Evolutionary conservation across 768 basidiomycete species (phyloP).

Genomic region (Vishniacozyma victoriae): DNA sequence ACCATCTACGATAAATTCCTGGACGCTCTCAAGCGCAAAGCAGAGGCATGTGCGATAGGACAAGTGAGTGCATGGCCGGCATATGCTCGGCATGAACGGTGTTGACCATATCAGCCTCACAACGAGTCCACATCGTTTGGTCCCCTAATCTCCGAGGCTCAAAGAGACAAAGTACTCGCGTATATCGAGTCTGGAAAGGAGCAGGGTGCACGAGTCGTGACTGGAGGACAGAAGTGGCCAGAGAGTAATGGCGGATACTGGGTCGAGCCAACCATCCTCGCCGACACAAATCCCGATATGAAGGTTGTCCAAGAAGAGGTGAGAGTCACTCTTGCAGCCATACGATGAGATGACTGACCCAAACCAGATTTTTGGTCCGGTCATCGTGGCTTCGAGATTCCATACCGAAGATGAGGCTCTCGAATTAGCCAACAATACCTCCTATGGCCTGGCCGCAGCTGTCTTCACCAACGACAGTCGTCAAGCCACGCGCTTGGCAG

Average conservation of each 20-base stretch:
- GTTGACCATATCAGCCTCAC: slow-evolving; percentile 24
- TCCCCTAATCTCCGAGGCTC: slow-evolving; percentile 38
- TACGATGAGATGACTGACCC: slow-evolving; percentile 49
- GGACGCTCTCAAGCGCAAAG: slow-evolving; percentile 31
- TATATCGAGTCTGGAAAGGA: slow-evolving; percentile 72
- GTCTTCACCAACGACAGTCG: slow-evolving; percentile 75
- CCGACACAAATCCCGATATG: slow-evolving; percentile 62
- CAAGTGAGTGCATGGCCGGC: slow-evolving; percentile 17
- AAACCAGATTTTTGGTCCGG: slow-evolving; percentile 88
- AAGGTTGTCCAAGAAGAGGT: slow-evolving; percentile 54
- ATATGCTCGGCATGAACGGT: not conserved
- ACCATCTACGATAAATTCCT: slow-evolving; percentile 74
- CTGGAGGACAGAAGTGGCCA: slow-evolving; percentile 61
- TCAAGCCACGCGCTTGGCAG: slow-evolving; percentile 64
- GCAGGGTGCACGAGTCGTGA: slow-evolving; percentile 62
- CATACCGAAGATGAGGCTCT: slow-evolving; percentile 81
- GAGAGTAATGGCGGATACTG: slow-evolving; percentile 65
- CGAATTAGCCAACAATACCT: slow-evolving; percentile 75
- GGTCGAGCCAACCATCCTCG: slow-evolving; percentile 79
- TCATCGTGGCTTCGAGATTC: slow-evolving; percentile 74
- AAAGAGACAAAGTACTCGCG: slow-evolving; percentile 54
- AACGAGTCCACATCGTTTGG: slow-evolving; percentile 45
- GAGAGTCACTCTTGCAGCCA: not conserved
- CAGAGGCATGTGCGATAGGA: slow-evolving; percentile 37
- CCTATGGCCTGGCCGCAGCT: slow-evolving; percentile 77